Conservation (phyloP, 2,329 filamentous ascomycete genomes). For the Alternaria infectoria region DNA sequence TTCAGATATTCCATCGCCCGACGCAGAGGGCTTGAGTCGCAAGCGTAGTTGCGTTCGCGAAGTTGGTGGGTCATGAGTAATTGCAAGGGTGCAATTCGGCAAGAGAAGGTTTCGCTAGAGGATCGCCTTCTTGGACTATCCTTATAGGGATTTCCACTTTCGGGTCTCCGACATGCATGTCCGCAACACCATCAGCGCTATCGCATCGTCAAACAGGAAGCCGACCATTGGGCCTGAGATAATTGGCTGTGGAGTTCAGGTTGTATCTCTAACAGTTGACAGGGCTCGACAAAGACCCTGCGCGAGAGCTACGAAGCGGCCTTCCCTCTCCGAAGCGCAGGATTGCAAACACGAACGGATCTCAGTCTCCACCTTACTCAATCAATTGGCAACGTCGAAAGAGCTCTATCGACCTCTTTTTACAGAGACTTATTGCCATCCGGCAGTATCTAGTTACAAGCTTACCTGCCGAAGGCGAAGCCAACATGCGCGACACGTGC, state of each 20-base stretch:
- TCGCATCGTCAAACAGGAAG: background rate
- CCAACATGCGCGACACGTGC: background rate
- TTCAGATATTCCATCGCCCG: background rate
- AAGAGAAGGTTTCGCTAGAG: constrained; percentile 12
- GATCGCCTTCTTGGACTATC: background rate
- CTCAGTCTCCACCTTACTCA: background rate
- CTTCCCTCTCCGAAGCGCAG: background rate
- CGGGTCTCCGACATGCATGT: constrained; percentile 10
- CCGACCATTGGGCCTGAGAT: background rate
- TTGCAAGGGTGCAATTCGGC: constrained; percentile 5
- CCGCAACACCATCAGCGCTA: constrained; percentile 6
- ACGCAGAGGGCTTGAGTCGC: background rate
- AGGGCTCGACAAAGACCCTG: background rate
- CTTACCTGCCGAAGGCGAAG: background rate
- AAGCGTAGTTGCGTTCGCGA: background rate
- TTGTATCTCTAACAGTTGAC: background rate
- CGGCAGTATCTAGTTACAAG: background rate
- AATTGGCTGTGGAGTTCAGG: background rate
- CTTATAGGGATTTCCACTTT: constrained; percentile 3
- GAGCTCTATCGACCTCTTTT: background rate
- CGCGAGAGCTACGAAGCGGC: background rate
- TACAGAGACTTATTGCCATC: background rate
- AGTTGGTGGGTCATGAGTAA: constrained; percentile 5
- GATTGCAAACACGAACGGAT: background rate
- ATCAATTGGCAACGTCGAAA: background rate